Evolutionary conservation across 371 early-diverging fungal species (phyloP).

Genomic region (Umbelopsis sp.): DNA sequence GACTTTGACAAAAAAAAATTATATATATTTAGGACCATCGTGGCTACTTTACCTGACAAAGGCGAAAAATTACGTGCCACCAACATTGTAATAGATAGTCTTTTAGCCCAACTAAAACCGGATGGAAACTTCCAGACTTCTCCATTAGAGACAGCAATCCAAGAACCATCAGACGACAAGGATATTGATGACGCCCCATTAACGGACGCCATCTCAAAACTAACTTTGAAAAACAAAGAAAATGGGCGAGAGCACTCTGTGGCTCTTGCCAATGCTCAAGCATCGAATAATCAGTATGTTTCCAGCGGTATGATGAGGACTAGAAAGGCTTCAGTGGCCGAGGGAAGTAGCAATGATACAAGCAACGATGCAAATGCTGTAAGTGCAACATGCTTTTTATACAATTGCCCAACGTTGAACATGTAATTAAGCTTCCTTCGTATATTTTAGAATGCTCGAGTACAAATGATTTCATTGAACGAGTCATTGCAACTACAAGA

Average conservation of each 20-base stretch:
- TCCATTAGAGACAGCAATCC: slow-evolving; percentile 23
- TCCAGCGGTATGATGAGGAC: slow-evolving; percentile 8
- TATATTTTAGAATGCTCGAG: slow-evolving; percentile 1
- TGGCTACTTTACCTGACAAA: slow-evolving; percentile 40
- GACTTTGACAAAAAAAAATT: neutral
- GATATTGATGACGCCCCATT: slow-evolving; percentile 19
- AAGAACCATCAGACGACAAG: slow-evolving; percentile 28
- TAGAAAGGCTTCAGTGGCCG: slow-evolving; percentile 1
- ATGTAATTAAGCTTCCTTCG: neutral
- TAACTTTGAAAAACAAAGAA: slow-evolving; percentile 2
- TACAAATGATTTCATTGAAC: slow-evolving; percentile 40
- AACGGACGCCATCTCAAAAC: slow-evolving; percentile 25
- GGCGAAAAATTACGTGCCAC: slow-evolving; percentile 36
- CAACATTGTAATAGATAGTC: slow-evolving; percentile 5
- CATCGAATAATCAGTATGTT: slow-evolving; percentile 5
- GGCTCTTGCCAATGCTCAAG: slow-evolving; percentile 12
- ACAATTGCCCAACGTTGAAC: neutral
- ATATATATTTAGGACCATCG: neutral
- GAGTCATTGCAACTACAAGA: slow-evolving; percentile 45
- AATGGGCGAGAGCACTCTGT: slow-evolving; percentile 9
- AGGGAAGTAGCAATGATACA: slow-evolving; percentile 1
- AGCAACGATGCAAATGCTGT: neutral
- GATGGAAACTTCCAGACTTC: neutral
- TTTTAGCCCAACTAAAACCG: slow-evolving; percentile 1
- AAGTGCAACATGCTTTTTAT: neutral